These are phyloP conservation scores for Jamesozyma gamospora DNA, from an alignment of 805 yeast species.

Conservation along the genomic window DNA sequence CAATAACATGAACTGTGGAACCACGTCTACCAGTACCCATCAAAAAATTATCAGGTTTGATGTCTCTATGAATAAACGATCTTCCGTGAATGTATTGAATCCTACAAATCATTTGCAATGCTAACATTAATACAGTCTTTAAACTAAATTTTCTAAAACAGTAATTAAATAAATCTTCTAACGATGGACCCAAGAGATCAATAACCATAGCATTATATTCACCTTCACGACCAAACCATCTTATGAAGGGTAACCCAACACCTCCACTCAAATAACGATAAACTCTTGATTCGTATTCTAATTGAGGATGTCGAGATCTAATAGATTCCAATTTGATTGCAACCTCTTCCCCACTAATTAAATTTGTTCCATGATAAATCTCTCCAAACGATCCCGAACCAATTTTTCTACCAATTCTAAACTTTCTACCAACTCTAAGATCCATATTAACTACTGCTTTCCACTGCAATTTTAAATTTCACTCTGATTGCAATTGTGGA, in stretches of 20 bases:
- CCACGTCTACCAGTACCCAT: slow-evolving; percentile 90
- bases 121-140: slow-evolving; percentile 85
- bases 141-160: slow-evolving; percentile 89
- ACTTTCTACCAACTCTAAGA: slow-evolving; percentile 86
- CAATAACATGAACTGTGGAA: slow-evolving; percentile 89
- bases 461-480: too few relatives aligned
- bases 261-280: slow-evolving; percentile 93
- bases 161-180: slow-evolving; percentile 92
- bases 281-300: slow-evolving; percentile 93
- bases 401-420: slow-evolving; percentile 86
- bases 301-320: slow-evolving; percentile 89
- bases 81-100: slow-evolving; percentile 93
- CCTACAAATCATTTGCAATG: slow-evolving; percentile 89
- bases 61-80: slow-evolving; percentile 79
- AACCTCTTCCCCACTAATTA: slow-evolving; percentile 93
- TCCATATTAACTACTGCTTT: too few relatives aligned
- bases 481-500: too few relatives aligned
- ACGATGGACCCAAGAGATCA: slow-evolving; percentile 87
- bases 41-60: slow-evolving; percentile 76
- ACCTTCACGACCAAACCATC: slow-evolving; percentile 96
- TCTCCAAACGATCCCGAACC: slow-evolving; percentile 98
- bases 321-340: slow-evolving; percentile 90
- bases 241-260: slow-evolving; percentile 90
- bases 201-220: slow-evolving; percentile 96
- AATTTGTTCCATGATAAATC: slow-evolving; percentile 84